A percentile compares a stretch with the other conserved stretches of the same genome.
phyloP scores from a whole-genome alignment of 495 filamentous ascomycete genomes.

The Tuber magnatum region DNA sequence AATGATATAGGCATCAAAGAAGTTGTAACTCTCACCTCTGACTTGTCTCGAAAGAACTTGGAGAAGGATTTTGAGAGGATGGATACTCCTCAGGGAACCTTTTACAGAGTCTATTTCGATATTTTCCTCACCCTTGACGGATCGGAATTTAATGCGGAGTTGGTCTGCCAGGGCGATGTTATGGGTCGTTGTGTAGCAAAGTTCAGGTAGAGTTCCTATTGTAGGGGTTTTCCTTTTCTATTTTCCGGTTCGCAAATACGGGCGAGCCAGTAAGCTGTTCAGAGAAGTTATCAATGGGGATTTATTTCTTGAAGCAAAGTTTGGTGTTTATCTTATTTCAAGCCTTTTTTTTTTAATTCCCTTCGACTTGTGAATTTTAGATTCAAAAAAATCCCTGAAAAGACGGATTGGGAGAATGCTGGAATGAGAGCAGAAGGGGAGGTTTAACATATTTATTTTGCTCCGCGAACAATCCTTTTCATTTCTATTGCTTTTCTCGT shows the following conservation, averaged over 20 bases:
- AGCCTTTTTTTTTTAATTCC: not conserved
- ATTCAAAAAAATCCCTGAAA: slow-evolving; percentile 4
- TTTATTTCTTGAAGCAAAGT: not conserved
- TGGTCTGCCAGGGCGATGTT: slow-evolving; percentile 97
- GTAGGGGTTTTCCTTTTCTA: not conserved
- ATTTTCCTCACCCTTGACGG: slow-evolving; percentile 89
- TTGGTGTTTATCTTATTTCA: not conserved
- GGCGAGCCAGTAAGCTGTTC: not conserved
- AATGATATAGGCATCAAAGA: slow-evolving; percentile 81
- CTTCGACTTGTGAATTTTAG: slow-evolving; percentile 1
- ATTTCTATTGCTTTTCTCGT: not conserved
- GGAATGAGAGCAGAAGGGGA: not conserved
- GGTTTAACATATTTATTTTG: not conserved
- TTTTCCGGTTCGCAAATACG: not conserved
- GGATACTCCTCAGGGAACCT: slow-evolving; percentile 97
- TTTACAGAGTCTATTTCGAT: slow-evolving; percentile 79
- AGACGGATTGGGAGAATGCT: not conserved
- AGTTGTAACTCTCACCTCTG: slow-evolving; percentile 93
- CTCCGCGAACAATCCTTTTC: not conserved
- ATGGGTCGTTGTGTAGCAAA: slow-evolving; percentile 63
- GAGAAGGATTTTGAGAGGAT: slow-evolving; percentile 99
- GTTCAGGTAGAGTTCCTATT: slow-evolving; percentile 28
- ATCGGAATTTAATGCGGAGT: slow-evolving; percentile 93
- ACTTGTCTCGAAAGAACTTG: slow-evolving; percentile 93
- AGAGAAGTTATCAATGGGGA: not conserved